Percentiles rank a stretch among this genome's conserved stretches.
These are phyloP conservation scores for Musa balbisiana DNA, from an alignment of 202 grass and related monocot species.

Conservation along the genomic window DNA sequence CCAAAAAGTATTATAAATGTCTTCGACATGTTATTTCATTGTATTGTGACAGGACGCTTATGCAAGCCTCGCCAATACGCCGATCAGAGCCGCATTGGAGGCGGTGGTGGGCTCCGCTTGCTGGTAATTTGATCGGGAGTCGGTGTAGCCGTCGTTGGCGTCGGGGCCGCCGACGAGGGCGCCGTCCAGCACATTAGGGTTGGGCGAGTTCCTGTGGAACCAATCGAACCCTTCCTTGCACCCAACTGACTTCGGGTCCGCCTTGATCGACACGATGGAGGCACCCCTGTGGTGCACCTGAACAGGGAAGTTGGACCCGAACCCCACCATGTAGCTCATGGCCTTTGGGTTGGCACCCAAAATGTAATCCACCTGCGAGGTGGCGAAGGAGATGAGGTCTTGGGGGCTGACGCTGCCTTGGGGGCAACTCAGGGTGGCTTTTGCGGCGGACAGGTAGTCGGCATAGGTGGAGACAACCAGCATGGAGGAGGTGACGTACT, in stretches of 20 bases:
- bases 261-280: conserved; percentile 26
- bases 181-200: background rate
- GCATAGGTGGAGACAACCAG: background rate
- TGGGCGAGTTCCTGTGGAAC: background rate
- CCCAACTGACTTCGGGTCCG: background rate
- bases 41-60: background rate
- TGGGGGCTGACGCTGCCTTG: background rate
- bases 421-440: background rate
- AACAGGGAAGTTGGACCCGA: conserved; percentile 21
- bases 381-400: background rate
- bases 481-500: conserved; percentile 11
- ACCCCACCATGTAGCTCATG: conserved; percentile 48
- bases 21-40: too few species aligned
- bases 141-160: background rate
- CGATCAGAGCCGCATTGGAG: background rate
- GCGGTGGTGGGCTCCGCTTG: background rate
- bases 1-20: too few species aligned
- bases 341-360: conserved; percentile 31
- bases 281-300: conserved; percentile 41
- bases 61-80: conserved; percentile 4
- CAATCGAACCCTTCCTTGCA: conserved; percentile 6
- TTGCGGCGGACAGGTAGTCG: background rate
- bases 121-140: background rate
- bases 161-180: conserved; percentile 7
- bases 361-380: conserved; percentile 31